These are phyloP conservation scores for Candida xyloterini DNA, from an alignment of 805 yeast species.

Conservation along the genomic window DNA sequence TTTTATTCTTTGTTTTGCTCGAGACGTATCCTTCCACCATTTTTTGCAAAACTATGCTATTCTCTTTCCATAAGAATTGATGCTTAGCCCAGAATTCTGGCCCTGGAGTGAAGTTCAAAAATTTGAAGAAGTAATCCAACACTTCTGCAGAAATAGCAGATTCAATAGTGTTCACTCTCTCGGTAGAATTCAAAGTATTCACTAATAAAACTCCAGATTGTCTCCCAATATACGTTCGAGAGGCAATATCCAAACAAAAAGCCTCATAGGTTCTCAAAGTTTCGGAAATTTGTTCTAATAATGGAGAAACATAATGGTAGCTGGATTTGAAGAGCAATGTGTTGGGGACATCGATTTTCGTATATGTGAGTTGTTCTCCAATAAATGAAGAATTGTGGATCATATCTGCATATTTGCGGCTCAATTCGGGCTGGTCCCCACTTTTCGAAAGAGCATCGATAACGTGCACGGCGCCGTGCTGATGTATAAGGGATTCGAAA, in stretches of 20 bases:
- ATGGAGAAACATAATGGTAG: slow-evolving; percentile 21
- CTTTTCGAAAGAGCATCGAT: slow-evolving; percentile 45
- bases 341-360: slow-evolving; percentile 37
- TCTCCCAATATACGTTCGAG: slow-evolving; percentile 38
- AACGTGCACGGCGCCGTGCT: slow-evolving; percentile 49
- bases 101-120: slow-evolving; percentile 34
- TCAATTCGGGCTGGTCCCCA: slow-evolving; percentile 45
- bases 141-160: slow-evolving; percentile 47
- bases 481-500: slow-evolving; percentile 44
- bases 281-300: slow-evolving; percentile 22
- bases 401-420: slow-evolving; percentile 35
- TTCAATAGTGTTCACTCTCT: slow-evolving; percentile 48
- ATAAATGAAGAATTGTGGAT: slow-evolving; percentile 15
- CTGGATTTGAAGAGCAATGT: slow-evolving; percentile 35
- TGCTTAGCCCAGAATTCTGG: slow-evolving; percentile 35
- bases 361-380: slow-evolving; percentile 24
- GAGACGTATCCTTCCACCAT: slow-evolving; percentile 40
- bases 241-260: slow-evolving; percentile 38
- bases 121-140: slow-evolving; percentile 44
- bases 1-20: slow-evolving; percentile 37
- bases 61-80: slow-evolving; percentile 48
- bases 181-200: slow-evolving; percentile 48
- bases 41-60: slow-evolving; percentile 39
- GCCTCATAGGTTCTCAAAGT: slow-evolving; percentile 46
- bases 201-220: slow-evolving; percentile 51